Evolutionary conservation across 352 stramenopile genomes (phyloP).

Genomic region (Phytophthora tentaculata): DNA sequence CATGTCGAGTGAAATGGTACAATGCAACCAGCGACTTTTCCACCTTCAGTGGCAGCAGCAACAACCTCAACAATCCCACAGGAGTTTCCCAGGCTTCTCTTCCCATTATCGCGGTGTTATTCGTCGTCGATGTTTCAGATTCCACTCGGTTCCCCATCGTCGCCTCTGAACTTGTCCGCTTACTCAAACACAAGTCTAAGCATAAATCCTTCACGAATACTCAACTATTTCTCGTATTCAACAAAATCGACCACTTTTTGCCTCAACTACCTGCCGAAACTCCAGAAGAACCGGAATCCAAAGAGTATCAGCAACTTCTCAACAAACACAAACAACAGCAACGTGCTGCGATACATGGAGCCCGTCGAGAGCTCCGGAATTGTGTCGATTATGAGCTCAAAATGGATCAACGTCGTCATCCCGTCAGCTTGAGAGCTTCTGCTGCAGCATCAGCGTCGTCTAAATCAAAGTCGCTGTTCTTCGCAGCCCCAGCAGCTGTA

Average conservation of each 20-base stretch:
- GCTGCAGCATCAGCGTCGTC: constrained; percentile 10
- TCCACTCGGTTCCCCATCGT: constrained; percentile 56
- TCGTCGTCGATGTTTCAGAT: constrained; percentile 59
- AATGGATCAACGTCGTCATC: constrained; percentile 50
- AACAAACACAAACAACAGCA: constrained; percentile 34
- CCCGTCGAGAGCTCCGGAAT: constrained; percentile 54
- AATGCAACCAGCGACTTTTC: constrained; percentile 14
- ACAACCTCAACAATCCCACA: constrained; percentile 27
- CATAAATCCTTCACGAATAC: constrained; percentile 36
- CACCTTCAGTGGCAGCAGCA: constrained; percentile 18
- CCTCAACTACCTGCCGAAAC: constrained; percentile 12
- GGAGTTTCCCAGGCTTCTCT: constrained; percentile 22
- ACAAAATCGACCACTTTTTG: constrained; percentile 57
- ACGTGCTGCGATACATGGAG: constrained; percentile 35
- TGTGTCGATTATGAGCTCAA: constrained; percentile 57
- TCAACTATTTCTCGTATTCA: constrained; percentile 61
- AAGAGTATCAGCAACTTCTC: constrained; percentile 33
- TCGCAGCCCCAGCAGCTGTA: constrained; percentile 12
- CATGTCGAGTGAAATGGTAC: constrained; percentile 48
- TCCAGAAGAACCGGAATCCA: constrained; percentile 19
- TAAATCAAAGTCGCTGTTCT: constrained; percentile 17
- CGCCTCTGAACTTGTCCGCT: constrained; percentile 52
- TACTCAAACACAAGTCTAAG: constrained; percentile 46
- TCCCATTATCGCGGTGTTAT: constrained; percentile 52
- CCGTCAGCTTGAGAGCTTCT: constrained; percentile 17